phyloP scores from a whole-genome alignment of 2,329 filamentous ascomycete genomes.

The Cryphonectria carpinicola region DNA sequence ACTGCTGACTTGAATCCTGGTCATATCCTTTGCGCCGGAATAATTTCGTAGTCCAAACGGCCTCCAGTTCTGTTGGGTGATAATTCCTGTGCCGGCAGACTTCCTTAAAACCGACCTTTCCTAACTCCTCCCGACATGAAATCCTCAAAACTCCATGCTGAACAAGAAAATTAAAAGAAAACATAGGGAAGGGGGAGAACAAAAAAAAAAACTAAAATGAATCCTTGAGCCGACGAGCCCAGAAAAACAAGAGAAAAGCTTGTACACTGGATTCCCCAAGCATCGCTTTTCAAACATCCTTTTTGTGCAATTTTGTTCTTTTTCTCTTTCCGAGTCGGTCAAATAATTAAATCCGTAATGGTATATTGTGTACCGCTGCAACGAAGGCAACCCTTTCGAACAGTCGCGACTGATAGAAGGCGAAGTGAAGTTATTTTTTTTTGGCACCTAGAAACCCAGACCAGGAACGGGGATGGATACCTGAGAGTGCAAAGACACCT shows the following conservation, averaged over 20 bases:
- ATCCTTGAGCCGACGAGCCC: not conserved
- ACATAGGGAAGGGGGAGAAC: not conserved
- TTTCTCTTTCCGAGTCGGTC: not conserved
- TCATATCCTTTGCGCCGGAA: slow-evolving; percentile 8
- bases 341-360: slow-evolving; percentile 1
- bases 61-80: slow-evolving; percentile 4
- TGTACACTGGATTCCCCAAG: not conserved
- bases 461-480: slow-evolving; percentile 1
- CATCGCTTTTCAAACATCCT: not conserved
- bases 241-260: not conserved
- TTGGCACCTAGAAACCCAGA: not conserved
- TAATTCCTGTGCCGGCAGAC: slow-evolving; percentile 1
- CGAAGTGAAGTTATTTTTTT: not conserved
- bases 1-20: not conserved
- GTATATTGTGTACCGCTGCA: not conserved
- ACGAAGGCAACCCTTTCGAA: not conserved
- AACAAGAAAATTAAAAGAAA: slow-evolving; percentile 18
- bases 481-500: slow-evolving; percentile 2
- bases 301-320: not conserved
- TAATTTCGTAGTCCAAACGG: not conserved
- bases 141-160: slow-evolving; percentile 33
- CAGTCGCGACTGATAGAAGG: not conserved
- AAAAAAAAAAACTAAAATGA: not conserved
- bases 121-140: not conserved
- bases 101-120: not conserved